These are phyloP conservation scores for Candida morakotiae DNA, from an alignment of 805 yeast genomes.

Conservation along the genomic window DNA sequence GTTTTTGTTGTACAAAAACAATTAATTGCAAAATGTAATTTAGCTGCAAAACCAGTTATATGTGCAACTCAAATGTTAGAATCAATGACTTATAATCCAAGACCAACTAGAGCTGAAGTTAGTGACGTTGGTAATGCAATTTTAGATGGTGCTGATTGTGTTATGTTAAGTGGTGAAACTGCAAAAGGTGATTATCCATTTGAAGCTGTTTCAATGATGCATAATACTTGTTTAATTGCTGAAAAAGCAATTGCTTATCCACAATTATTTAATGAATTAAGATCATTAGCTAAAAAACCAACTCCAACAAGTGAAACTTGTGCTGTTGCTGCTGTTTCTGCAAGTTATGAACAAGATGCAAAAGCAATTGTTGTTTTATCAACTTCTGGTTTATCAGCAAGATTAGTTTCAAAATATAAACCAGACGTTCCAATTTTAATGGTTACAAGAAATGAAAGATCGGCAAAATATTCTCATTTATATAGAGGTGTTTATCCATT, in stretches of 20 bases:
- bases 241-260: conserved; percentile 94
- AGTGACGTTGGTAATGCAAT: conserved; percentile 99
- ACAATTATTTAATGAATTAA: conserved; percentile 79
- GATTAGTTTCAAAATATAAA: conserved; percentile 95
- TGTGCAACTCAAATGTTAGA: conserved; percentile 99
- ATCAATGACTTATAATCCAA: conserved; percentile 99
- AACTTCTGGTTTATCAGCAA: conserved; percentile 92
- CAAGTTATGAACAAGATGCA: conserved; percentile 93
- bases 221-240: conserved; percentile 92
- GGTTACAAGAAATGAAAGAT: conserved; percentile 92
- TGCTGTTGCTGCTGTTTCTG: conserved; percentile 95
- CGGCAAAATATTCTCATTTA: conserved; percentile 94
- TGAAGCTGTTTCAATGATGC: conserved; percentile 98
- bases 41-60: conserved; percentile 98
- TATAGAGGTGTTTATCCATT: conserved; percentile 99
- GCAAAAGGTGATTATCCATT: conserved; percentile 99
- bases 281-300: conserved; percentile 82
- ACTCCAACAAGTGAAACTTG: conserved; percentile 93
- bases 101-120: conserved; percentile 99
- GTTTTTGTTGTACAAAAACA: conserved; percentile 98
- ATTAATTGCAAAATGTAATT: conserved; percentile 97
- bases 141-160: conserved; percentile 99
- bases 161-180: conserved; percentile 98
- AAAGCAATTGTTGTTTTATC: conserved; percentile 96
- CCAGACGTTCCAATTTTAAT: conserved; percentile 95